These are phyloP conservation scores for Ormosia semicastrata DNA, from an alignment of 306 rosid species.

Conservation along the genomic window DNA sequence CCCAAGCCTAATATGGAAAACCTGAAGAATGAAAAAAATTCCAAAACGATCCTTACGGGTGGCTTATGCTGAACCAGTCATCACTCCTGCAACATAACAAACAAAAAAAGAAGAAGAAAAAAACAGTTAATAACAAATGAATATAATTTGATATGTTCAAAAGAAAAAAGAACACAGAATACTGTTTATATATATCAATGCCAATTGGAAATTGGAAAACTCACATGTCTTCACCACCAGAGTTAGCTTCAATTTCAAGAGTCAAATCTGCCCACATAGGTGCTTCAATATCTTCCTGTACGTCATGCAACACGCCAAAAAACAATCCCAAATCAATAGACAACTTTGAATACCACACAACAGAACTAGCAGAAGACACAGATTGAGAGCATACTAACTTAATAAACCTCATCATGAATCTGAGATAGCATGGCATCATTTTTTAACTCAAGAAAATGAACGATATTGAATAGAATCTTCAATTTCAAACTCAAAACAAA, in stretches of 20 bases:
- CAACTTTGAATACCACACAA: not conserved
- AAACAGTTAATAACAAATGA: not conserved
- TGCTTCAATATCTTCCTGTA: constrained; percentile 77
- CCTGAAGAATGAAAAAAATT: not conserved
- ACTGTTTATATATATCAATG: not conserved
- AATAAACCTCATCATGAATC: constrained; percentile 1
- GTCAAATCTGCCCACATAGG: constrained; percentile 85
- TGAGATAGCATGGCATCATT: not conserved
- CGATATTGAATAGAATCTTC: not conserved
- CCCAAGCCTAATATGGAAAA: not conserved
- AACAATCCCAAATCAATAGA: not conserved
- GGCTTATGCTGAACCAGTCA: constrained; percentile 68
- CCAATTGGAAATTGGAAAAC: constrained; percentile 25
- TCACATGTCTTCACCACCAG: constrained; percentile 45
- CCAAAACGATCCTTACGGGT: constrained; percentile 50
- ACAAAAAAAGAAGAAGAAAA: not conserved
- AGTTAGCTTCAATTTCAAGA: constrained; percentile 31
- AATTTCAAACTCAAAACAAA: not conserved
- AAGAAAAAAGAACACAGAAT: not conserved
- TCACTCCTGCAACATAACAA: constrained; percentile 50
- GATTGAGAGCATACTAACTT: not conserved
- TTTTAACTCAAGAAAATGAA: not conserved
- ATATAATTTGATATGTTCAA: not conserved
- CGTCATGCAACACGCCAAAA: constrained; percentile 25
- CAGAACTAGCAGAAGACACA: not conserved